Conservation (phyloP, 495 filamentous ascomycete genomes). For the Staphylotrichum longicolle region DNA sequence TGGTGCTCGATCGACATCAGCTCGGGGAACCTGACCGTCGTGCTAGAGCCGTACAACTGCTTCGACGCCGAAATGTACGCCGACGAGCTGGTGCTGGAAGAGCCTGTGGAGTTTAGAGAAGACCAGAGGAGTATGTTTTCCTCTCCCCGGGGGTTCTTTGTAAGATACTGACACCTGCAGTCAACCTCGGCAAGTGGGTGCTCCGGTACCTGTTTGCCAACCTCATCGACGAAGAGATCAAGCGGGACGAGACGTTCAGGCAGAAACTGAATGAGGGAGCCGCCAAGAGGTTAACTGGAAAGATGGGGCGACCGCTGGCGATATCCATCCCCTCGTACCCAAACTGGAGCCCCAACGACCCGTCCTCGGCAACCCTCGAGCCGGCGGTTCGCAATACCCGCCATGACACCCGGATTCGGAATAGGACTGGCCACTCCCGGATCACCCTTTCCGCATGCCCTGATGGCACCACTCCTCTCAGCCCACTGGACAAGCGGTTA, state of each 20-base stretch:
- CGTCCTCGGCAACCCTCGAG: slow-evolving; percentile 58
- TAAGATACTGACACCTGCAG: slow-evolving; percentile 41
- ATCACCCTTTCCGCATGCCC: slow-evolving; percentile 38
- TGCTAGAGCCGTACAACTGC: slow-evolving; percentile 91
- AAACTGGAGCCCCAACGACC: slow-evolving; percentile 45
- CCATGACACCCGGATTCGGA: slow-evolving; percentile 68
- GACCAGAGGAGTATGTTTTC: slow-evolving; percentile 85
- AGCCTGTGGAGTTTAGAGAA: slow-evolving; percentile 76
- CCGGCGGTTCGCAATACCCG: slow-evolving; percentile 56
- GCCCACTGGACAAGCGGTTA: slow-evolving; percentile 40
- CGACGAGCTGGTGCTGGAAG: slow-evolving; percentile 72
- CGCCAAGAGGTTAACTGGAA: slow-evolving; percentile 55
- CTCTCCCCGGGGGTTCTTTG: slow-evolving; percentile 17
- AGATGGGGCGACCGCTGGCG: slow-evolving; percentile 58
- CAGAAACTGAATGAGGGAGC: slow-evolving; percentile 60
- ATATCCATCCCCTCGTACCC: slow-evolving; percentile 65
- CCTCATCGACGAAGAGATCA: slow-evolving; percentile 85
- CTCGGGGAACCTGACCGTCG: slow-evolving; percentile 84
- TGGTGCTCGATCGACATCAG: slow-evolving; percentile 95
- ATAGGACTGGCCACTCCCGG: slow-evolving; percentile 79
- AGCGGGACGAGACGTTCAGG: slow-evolving; percentile 72
- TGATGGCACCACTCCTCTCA: slow-evolving; percentile 39
- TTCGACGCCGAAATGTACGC: slow-evolving; percentile 98
- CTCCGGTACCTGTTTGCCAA: slow-evolving; percentile 88
- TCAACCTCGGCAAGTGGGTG: slow-evolving; percentile 97